Conservation (phyloP, 2,329 filamentous ascomycete species). For the Emmonsia crescens region DNA sequence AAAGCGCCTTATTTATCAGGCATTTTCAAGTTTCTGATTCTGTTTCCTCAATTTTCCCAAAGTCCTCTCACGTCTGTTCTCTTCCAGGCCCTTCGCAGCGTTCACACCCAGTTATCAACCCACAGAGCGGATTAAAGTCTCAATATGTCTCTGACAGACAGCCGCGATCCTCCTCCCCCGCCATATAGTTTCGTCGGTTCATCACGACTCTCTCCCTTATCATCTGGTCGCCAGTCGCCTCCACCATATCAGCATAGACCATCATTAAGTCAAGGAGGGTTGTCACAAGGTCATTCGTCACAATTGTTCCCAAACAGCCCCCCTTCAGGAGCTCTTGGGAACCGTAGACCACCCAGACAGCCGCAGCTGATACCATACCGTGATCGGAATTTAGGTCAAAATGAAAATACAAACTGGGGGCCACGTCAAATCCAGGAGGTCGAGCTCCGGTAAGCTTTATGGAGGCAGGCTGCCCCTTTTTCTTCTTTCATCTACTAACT, state of each 20-base stretch:
- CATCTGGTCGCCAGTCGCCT: background rate
- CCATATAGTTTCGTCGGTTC: conserved; percentile 1
- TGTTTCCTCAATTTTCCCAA: background rate
- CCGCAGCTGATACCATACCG: background rate
- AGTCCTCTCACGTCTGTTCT: background rate
- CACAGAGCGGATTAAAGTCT: background rate
- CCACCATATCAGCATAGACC: background rate
- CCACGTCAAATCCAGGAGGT: background rate
- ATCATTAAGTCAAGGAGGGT: background rate
- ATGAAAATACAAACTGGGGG: background rate
- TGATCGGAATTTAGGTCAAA: background rate
- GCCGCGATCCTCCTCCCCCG: background rate
- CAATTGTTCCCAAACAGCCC: background rate
- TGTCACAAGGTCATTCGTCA: background rate
- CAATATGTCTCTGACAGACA: background rate
- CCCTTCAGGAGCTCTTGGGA: too few species aligned
- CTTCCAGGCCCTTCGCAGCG: background rate
- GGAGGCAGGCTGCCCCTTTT: background rate
- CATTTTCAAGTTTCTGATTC: background rate
- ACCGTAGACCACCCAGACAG: background rate
- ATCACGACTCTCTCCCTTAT: background rate
- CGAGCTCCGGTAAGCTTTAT: background rate
- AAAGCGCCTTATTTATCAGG: too few species aligned
- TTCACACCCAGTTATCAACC: background rate
- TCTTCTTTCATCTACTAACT: too few species aligned